Percentiles rank a stretch among this genome's conserved stretches.
phyloP scores from a whole-genome alignment of 768 basidiomycete genomes.

The Boletus vermiculosoides region DNA sequence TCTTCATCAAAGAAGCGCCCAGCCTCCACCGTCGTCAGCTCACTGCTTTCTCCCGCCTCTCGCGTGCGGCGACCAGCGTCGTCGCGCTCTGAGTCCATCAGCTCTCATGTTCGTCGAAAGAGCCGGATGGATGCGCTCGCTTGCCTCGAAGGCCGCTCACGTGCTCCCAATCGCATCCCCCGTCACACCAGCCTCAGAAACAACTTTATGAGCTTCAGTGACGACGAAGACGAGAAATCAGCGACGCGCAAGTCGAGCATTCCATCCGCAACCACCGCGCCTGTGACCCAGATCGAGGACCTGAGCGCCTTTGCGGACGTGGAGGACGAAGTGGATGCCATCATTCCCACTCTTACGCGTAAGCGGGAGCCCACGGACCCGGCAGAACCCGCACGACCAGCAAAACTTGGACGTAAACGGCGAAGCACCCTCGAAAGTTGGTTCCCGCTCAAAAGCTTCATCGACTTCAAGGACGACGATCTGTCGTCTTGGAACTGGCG shows the following conservation, averaged over 20 bases:
- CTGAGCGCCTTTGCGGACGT: constrained; percentile 27
- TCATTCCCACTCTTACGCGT: constrained; percentile 19
- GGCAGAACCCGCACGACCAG: constrained; percentile 7
- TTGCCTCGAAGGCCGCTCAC: constrained; percentile 55
- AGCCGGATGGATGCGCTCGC: constrained; percentile 64
- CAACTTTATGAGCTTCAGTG: constrained; percentile 69
- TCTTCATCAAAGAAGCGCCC: constrained; percentile 8
- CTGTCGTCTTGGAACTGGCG: constrained; percentile 53
- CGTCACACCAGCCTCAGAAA: constrained; percentile 22
- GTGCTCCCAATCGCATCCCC: constrained; percentile 21
- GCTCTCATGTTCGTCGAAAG: constrained; percentile 43
- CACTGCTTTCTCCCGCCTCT: constrained; percentile 13
- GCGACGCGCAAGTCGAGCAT: constrained; percentile 1
- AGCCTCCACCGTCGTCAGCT: constrained; percentile 21
- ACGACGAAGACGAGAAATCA: constrained; percentile 54
- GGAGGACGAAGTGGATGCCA: constrained; percentile 33
- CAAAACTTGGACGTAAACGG: constrained; percentile 28
- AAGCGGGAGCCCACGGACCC: constrained; percentile 11
- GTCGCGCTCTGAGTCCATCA: constrained; percentile 38
- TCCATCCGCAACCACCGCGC: constrained; percentile 5
- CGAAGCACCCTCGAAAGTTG: constrained; percentile 48
- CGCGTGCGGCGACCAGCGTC: constrained; percentile 17
- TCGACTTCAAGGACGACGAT: constrained; percentile 56
- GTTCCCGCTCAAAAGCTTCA: constrained; percentile 63
- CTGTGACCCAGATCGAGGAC: constrained; percentile 22